Evolutionary conservation across 2,329 filamentous ascomycete genomes (phyloP).

Genomic region (Rhynchosporium secalis): DNA sequence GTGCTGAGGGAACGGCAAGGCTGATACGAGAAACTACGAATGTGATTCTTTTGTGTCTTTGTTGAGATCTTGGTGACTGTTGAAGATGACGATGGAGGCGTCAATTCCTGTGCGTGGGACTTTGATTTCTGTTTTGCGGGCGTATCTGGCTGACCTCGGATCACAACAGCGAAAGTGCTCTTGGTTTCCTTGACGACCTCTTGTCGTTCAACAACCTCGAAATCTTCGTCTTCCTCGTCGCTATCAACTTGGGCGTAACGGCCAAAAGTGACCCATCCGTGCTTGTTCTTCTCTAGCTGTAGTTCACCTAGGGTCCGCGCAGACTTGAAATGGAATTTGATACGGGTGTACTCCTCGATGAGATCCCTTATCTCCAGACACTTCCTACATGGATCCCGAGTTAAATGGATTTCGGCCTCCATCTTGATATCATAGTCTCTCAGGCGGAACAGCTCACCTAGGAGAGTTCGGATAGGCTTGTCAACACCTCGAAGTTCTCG

Average conservation of each 20-base stretch:
- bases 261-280: constrained; percentile 1
- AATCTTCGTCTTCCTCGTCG: not conserved
- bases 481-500: not conserved
- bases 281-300: not conserved
- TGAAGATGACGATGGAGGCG: not conserved
- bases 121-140: not conserved
- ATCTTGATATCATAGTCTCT: not conserved
- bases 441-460: constrained; percentile 12
- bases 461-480: not conserved
- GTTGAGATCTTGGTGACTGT: not conserved
- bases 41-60: not conserved
- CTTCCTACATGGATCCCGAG: constrained; percentile 1
- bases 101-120: not conserved
- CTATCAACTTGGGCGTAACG: constrained; percentile 6
- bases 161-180: constrained; percentile 1
- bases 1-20: not conserved
- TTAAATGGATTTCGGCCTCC: constrained; percentile 19
- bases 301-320: constrained; percentile 16
- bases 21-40: not conserved
- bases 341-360: constrained; percentile 14
- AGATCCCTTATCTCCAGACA: constrained; percentile 15
- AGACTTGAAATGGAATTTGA: constrained; percentile 12
- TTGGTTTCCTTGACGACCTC: constrained; percentile 1
- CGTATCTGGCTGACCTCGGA: not conserved
- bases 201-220: not conserved